phyloP scores from a whole-genome alignment of 2,329 filamentous ascomycete species.

The Pestalotiopsis fici region DNA sequence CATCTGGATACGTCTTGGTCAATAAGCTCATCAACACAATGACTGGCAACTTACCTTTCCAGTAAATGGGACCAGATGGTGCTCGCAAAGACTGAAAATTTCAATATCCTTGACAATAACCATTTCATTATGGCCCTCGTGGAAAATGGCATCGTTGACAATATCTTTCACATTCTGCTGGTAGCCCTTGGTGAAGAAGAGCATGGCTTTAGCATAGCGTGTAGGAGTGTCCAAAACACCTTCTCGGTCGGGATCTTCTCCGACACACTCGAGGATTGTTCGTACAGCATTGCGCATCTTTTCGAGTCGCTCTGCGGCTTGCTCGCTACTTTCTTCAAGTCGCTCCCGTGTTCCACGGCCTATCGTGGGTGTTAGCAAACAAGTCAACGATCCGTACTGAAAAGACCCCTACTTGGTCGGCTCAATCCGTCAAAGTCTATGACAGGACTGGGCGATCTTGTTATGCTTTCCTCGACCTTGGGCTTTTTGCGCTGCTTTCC shows the following conservation, averaged over 20 bases:
- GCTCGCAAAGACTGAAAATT: conserved; percentile 91
- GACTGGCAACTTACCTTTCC: conserved; percentile 70
- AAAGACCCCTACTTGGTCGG: conserved; percentile 49
- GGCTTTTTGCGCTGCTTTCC: conserved; percentile 30
- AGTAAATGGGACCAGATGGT: conserved; percentile 94
- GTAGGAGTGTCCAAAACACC: conserved; percentile 71
- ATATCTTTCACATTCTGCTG: conserved; percentile 91
- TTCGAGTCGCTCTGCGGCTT: conserved; percentile 52
- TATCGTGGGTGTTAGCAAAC: conserved; percentile 29
- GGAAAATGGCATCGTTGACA: conserved; percentile 91
- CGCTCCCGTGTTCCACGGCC: conserved; percentile 66
- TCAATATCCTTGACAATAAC: conserved; percentile 99
- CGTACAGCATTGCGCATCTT: conserved; percentile 64
- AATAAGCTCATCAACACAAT: not conserved
- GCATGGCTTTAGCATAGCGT: conserved; percentile 91
- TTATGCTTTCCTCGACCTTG: conserved; percentile 32
- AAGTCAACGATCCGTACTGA: not conserved
- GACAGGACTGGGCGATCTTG: conserved; percentile 54
- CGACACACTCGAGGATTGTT: conserved; percentile 68
- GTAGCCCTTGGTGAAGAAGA: conserved; percentile 96
- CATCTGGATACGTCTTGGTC: conserved; percentile 63
- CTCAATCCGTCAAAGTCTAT: conserved; percentile 65
- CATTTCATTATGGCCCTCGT: conserved; percentile 95
- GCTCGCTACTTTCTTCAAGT: conserved; percentile 55
- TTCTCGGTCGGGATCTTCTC: conserved; percentile 67